phyloP scores from a whole-genome alignment of 768 basidiomycete genomes.

The Tulasnella sp. region DNA sequence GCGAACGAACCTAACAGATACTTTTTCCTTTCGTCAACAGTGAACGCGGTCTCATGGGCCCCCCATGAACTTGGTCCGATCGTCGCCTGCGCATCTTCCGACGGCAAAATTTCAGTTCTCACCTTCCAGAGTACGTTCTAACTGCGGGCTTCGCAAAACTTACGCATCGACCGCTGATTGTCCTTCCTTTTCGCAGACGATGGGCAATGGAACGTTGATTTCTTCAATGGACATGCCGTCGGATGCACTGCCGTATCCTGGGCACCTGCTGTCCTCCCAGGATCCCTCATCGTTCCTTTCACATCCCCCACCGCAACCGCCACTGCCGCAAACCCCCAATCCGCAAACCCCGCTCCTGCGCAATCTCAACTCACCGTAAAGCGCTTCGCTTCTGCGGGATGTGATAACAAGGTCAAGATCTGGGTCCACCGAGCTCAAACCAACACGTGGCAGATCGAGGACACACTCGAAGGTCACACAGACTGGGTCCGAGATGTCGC shows the following conservation, averaged over 20 bases:
- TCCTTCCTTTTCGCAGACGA: conserved; percentile 49
- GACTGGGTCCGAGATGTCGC: conserved; percentile 99
- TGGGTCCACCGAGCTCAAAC: conserved; percentile 85
- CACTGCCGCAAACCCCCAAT: neutral
- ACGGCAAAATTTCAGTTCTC: conserved; percentile 92
- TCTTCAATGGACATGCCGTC: conserved; percentile 91
- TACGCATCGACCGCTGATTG: neutral
- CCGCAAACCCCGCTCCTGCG: conserved; percentile 26
- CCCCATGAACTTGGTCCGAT: conserved; percentile 96
- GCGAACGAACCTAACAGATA: neutral
- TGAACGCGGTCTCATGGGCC: conserved; percentile 99
- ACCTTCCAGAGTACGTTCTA: conserved; percentile 79
- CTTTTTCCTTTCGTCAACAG: conserved; percentile 31
- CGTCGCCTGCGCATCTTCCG: conserved; percentile 91
- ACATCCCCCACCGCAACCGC: conserved; percentile 8
- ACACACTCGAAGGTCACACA: conserved; percentile 79
- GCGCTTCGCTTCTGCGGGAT: conserved; percentile 90
- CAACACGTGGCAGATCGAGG: conserved; percentile 86
- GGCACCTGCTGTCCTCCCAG: conserved; percentile 85
- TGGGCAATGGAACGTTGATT: conserved; percentile 89
- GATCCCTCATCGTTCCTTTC: conserved; percentile 62
- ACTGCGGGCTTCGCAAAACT: neutral
- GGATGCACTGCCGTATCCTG: conserved; percentile 97
- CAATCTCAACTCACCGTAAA: conserved; percentile 55
- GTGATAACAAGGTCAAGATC: conserved; percentile 89